Conservation (phyloP, 2,329 filamentous ascomycete genomes). For the Xylaria multiplex region DNA sequence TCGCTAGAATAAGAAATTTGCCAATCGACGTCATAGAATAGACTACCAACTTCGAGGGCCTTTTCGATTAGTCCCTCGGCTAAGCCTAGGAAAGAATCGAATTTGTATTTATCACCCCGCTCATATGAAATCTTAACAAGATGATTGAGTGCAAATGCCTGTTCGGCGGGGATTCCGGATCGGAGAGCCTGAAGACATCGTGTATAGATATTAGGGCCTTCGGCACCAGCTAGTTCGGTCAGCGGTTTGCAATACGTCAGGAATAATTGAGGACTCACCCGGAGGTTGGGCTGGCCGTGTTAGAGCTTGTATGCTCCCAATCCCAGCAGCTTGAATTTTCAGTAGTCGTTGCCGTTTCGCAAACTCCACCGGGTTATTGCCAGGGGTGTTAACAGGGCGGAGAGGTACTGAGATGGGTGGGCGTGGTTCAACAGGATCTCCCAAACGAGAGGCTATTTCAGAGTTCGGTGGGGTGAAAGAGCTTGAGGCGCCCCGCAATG, state of each 20-base stretch:
- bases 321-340: constrained; percentile 51
- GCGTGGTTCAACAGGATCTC: constrained; percentile 76
- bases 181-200: constrained; percentile 85
- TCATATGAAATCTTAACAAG: constrained; percentile 96
- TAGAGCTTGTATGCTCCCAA: constrained; percentile 52
- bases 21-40: constrained; percentile 88
- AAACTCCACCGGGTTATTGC: constrained; percentile 77
- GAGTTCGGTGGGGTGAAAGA: constrained; percentile 64
- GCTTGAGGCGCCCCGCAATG: constrained; percentile 51
- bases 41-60: constrained; percentile 76
- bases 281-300: constrained; percentile 69
- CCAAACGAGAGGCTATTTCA: constrained; percentile 67
- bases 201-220: constrained; percentile 90
- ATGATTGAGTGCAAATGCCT: constrained; percentile 93
- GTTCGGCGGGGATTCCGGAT: constrained; percentile 80
- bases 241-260: constrained; percentile 31
- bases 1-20: constrained; percentile 72
- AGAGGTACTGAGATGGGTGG: constrained; percentile 71
- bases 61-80: constrained; percentile 90
- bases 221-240: constrained; percentile 62
- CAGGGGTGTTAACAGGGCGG: constrained; percentile 78
- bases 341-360: constrained; percentile 63
- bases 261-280: constrained; percentile 59
- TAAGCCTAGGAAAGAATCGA: constrained; percentile 88
- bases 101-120: constrained; percentile 93